phyloP scores from a whole-genome alignment of 192 early-diverging fungal species.

The Coemansia sp. region DNA sequence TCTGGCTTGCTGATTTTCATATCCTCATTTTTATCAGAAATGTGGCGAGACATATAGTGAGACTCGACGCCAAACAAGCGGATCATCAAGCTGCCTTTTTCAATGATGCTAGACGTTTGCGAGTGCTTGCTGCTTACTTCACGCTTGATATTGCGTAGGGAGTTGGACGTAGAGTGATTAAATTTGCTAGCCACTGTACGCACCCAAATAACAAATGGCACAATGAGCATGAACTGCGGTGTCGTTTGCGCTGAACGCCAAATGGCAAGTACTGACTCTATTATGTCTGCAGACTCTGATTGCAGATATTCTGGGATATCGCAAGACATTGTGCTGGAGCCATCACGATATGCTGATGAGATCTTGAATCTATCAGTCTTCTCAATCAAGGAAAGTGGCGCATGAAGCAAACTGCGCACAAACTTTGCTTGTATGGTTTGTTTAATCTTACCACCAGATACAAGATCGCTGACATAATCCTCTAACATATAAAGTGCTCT shows the following conservation, averaged over 20 bases:
- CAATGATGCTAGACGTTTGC: slow-evolving; percentile 14
- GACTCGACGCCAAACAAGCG: slow-evolving; percentile 64
- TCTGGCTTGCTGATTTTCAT: slow-evolving; percentile 54
- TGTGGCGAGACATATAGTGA: slow-evolving; percentile 60
- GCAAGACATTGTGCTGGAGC: background rate
- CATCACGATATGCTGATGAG: background rate
- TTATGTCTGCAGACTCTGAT: background rate
- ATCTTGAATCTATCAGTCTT: slow-evolving; percentile 9
- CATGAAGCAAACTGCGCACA: background rate
- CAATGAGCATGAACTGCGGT: slow-evolving; percentile 20
- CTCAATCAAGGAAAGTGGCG: slow-evolving; percentile 7
- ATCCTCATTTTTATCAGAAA: slow-evolving; percentile 62
- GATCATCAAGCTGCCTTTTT: slow-evolving; percentile 69
- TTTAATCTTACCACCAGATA: background rate
- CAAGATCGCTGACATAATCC: background rate
- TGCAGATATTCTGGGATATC: background rate
- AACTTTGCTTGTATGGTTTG: background rate
- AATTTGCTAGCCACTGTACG: background rate
- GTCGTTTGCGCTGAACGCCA: background rate
- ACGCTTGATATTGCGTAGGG: background rate
- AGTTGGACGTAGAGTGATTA: background rate
- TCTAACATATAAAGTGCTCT: background rate
- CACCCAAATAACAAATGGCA: slow-evolving; percentile 17
- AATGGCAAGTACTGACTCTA: background rate
- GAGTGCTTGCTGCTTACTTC: background rate